Evolutionary conservation across 805 yeast species (phyloP), one percentile per base, ranked within the genome.

Genomic region (Saturnispora ahearnii): DNA sequence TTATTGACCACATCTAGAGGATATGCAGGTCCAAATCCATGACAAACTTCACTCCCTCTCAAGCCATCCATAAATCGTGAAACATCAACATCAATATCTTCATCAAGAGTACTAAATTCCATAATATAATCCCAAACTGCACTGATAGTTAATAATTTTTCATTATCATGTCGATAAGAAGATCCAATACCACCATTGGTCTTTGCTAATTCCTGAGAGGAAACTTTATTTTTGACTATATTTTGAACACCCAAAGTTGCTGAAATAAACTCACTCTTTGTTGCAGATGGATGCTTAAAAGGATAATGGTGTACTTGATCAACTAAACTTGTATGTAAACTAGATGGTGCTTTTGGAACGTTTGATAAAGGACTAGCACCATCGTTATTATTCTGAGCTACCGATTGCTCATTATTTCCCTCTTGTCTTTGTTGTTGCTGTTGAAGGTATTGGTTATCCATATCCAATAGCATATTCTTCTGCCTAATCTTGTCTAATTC

Each of bases 71-170:
- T 79, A 3, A 87, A 76, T 34, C 63, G 67, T n/a, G 71, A 65
- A 41, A 84, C 68, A 60, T 84, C 84, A 38, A 84, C 59, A 8
- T 74, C 73, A 22, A 65, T 59, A 36, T 69, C 73, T 32, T 78
- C 76, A 46, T 75, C 72, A n/a, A 70, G 65, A 40, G 70, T 72
- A 50, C 73, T 77, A 24, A 73, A 66, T 51, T 71, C 69, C 55
- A 73, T 66, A 44, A 88, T 64, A 61, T 83, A 84, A 62, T 87
- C 91, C 96, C 96, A 88, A 2, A 86, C 82, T 2, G 91, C 93
- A 18, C 86, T 79, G 0, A 86, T 70, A 0, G 89, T 87, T 52
- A 87, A 66, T 41, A 85, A 70, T 58, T 76, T 74, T 30, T 67
- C 63, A 11, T 68, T 69, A 38, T 66, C 56, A 53, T 55, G 45